phyloP scores from a whole-genome alignment of 2,329 filamentous ascomycete species.

The Trichoderma afroharzianum region DNA sequence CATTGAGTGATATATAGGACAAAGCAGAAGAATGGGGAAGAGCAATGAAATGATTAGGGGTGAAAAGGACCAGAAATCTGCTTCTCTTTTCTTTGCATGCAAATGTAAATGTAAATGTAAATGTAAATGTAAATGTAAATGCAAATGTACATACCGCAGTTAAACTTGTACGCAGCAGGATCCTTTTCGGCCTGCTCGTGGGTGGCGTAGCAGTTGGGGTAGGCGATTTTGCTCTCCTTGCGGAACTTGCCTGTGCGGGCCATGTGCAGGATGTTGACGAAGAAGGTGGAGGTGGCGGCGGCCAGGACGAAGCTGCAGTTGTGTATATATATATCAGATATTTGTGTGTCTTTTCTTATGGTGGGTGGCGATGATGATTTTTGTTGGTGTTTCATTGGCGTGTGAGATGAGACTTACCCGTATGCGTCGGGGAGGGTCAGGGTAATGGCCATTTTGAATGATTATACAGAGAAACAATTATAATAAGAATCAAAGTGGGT shows the following conservation, averaged over 20 bases:
- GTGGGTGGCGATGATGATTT: background rate
- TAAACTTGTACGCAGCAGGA: conserved; percentile 54
- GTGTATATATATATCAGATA: background rate
- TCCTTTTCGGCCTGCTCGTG: conserved; percentile 53
- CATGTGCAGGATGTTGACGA: conserved; percentile 54
- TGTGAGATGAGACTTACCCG: conserved; percentile 39
- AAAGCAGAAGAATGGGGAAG: background rate
- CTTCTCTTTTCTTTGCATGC: no score
- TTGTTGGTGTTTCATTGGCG: background rate
- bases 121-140: no score
- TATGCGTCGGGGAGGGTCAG: conserved; percentile 48
- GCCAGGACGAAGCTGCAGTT: conserved; percentile 58
- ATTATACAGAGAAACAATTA: background rate
- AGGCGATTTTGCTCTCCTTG: conserved; percentile 50
- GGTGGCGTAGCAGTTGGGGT: conserved; percentile 56
- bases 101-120: no score
- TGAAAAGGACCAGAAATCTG: background rate
- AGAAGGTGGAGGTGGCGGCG: conserved; percentile 53
- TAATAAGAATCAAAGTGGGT: background rate
- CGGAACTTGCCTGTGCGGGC: conserved; percentile 47
- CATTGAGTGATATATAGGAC: background rate
- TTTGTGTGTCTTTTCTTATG: background rate
- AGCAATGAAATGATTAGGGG: background rate
- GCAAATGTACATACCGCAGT: conserved; percentile 50
- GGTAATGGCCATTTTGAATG: conserved; percentile 40